phyloP scores from a whole-genome alignment of 2,329 filamentous ascomycete species.

The Aspergillus sp. region DNA sequence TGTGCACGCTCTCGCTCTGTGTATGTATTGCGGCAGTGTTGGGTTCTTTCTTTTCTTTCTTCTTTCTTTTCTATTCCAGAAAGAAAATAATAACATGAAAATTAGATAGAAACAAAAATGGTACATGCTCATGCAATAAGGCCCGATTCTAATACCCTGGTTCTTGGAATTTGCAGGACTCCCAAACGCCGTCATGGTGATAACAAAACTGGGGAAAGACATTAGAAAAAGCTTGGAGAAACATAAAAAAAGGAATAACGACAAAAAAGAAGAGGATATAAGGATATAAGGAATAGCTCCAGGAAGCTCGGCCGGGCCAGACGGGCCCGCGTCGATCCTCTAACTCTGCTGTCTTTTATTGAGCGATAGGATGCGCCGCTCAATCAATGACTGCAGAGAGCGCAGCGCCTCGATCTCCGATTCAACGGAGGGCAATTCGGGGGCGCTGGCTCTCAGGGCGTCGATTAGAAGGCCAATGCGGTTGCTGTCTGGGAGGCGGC shows the following conservation, averaged over 20 bases:
- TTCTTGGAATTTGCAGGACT: not conserved
- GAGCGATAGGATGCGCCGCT: slow-evolving; percentile 28
- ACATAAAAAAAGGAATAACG: not conserved
- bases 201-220: not conserved
- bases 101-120: not conserved
- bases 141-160: not conserved
- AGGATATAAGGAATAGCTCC: not conserved
- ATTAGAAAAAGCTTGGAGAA: not conserved
- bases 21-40: not conserved
- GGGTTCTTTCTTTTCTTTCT: not conserved
- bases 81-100: no score
- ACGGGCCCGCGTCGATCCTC: not conserved
- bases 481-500: slow-evolving; percentile 13
- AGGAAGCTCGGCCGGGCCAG: not conserved
- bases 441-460: slow-evolving; percentile 28
- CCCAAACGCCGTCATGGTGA: not conserved
- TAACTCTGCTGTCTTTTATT: slow-evolving; percentile 3
- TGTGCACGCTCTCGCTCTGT: no score
- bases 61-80: not conserved
- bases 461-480: slow-evolving; percentile 31
- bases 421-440: slow-evolving; percentile 24
- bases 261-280: not conserved
- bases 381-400: slow-evolving; percentile 31
- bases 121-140: not conserved
- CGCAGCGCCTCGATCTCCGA: slow-evolving; percentile 32